Percentiles rank a stretch among this genome's conserved stretches.
Conservation (phyloP, 352 stramenopile genomes). For the Globisporangium orthogonon region DNA sequence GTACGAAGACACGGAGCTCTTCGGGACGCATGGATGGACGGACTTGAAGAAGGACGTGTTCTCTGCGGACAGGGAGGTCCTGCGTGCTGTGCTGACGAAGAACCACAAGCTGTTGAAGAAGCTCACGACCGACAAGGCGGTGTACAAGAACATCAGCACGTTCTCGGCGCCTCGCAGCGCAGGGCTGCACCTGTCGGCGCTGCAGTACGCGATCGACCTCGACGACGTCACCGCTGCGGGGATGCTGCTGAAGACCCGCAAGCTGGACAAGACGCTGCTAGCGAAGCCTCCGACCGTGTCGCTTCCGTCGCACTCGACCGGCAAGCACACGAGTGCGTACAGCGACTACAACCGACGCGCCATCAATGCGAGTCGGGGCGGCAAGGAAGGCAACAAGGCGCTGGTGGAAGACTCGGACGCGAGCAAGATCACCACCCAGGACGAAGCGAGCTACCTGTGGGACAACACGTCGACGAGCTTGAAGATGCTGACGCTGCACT, state of each 20-base stretch:
- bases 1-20: slow-evolving; percentile 55
- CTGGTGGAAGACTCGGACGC: slow-evolving; percentile 35
- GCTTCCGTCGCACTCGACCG: slow-evolving; percentile 65
- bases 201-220: slow-evolving; percentile 61
- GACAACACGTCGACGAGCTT: slow-evolving; percentile 31
- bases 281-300: slow-evolving; percentile 43
- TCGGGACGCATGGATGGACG: slow-evolving; percentile 34
- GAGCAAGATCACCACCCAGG: background rate
- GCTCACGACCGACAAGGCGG: slow-evolving; percentile 38
- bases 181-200: slow-evolving; percentile 33
- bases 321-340: slow-evolving; percentile 67
- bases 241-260: slow-evolving; percentile 38
- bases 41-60: slow-evolving; percentile 40
- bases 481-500: slow-evolving; percentile 61
- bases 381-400: slow-evolving; percentile 75
- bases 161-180: slow-evolving; percentile 39
- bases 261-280: slow-evolving; percentile 33
- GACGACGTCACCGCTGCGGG: slow-evolving; percentile 42
- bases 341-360: slow-evolving; percentile 80
- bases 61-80: slow-evolving; percentile 51
- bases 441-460: slow-evolving; percentile 33
- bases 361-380: slow-evolving; percentile 75
- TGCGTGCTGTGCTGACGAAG: slow-evolving; percentile 61
- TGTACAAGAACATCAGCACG: slow-evolving; percentile 42
- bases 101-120: slow-evolving; percentile 69